These are phyloP conservation scores for Vitis cinerea DNA, from an alignment of 164 flowering plant species.

Conservation along the genomic window DNA sequence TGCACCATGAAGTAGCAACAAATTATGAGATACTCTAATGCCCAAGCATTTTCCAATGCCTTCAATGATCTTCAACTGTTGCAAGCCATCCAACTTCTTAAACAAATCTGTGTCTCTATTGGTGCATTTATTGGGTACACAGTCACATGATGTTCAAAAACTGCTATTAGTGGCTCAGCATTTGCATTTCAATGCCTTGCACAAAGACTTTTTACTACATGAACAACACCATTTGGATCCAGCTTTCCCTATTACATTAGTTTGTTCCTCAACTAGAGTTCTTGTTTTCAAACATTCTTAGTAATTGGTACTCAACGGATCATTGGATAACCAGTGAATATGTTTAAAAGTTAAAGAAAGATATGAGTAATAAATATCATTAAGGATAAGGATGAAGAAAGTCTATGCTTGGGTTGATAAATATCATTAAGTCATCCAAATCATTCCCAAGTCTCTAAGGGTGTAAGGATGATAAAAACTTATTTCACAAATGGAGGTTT, in stretches of 20 bases:
- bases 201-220: slow-evolving; percentile 53
- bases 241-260: slow-evolving; percentile 8
- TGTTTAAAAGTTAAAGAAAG: too few species aligned
- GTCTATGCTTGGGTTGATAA: too few species aligned
- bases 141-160: slow-evolving; percentile 70
- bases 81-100: slow-evolving; percentile 14
- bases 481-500: too few species aligned
- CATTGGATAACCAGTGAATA: too few species aligned
- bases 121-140: slow-evolving; percentile 53
- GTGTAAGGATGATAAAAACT: too few species aligned
- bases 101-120: slow-evolving; percentile 40
- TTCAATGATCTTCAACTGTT: slow-evolving; percentile 20
- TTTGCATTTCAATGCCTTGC: slow-evolving; percentile 80
- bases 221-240: slow-evolving; percentile 51
- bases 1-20: slow-evolving; percentile 49
- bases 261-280: slow-evolving; percentile 7
- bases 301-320: too few species aligned
- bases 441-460: too few species aligned
- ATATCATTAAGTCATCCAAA: too few species aligned
- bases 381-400: too few species aligned
- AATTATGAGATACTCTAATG: slow-evolving; percentile 43
- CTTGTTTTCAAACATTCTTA: too few species aligned
- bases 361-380: too few species aligned
- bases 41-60: slow-evolving; percentile 8
- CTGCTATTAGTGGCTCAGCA: slow-evolving; percentile 53